phyloP scores from a whole-genome alignment of 78 protist genomes.

The Fonticula alba region DNA sequence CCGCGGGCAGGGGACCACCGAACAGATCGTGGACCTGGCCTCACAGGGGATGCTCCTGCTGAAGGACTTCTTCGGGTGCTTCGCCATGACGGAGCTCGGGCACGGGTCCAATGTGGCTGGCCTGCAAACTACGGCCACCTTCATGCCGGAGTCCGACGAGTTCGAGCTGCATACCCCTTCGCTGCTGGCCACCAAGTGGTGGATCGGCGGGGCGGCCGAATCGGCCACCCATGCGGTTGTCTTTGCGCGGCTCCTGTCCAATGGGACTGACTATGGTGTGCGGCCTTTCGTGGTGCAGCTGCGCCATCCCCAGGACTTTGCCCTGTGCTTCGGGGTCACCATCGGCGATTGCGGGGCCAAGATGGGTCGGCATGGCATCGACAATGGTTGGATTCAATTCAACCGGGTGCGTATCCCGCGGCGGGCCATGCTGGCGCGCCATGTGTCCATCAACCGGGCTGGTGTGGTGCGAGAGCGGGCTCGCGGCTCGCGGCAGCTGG shows the following conservation, averaged over 20 bases:
- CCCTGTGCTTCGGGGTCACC: slow-evolving; percentile 2
- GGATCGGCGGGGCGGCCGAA: slow-evolving; percentile 3
- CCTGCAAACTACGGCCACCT: slow-evolving; percentile 24
- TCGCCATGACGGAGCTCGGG: too few species aligned
- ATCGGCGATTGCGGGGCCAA: neutral
- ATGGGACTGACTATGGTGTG: neutral
- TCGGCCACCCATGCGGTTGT: slow-evolving; percentile 1
- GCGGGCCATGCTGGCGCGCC: neutral
- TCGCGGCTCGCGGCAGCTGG: neutral
- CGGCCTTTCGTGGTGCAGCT: slow-evolving; percentile 6
- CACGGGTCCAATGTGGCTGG: slow-evolving; percentile 38
- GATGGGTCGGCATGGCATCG: slow-evolving; percentile 8
- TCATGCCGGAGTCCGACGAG: slow-evolving; percentile 3
- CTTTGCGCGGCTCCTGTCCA: neutral
- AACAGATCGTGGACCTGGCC: too few species aligned
- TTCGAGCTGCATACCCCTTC: slow-evolving; percentile 18
- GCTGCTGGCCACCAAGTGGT: neutral
- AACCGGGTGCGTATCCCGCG: slow-evolving; percentile 2
- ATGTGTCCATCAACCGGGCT: neutral
- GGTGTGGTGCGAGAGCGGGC: neutral
- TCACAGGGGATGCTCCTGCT: too few species aligned
- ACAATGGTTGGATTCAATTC: slow-evolving; percentile 6
- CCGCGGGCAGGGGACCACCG: too few species aligned
- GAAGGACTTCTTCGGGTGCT: too few species aligned
- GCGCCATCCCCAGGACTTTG: neutral